Base-by-base conservation (phyloP, 2,329 filamentous ascomycete species). In the Hypoxylon sp. region DNA sequence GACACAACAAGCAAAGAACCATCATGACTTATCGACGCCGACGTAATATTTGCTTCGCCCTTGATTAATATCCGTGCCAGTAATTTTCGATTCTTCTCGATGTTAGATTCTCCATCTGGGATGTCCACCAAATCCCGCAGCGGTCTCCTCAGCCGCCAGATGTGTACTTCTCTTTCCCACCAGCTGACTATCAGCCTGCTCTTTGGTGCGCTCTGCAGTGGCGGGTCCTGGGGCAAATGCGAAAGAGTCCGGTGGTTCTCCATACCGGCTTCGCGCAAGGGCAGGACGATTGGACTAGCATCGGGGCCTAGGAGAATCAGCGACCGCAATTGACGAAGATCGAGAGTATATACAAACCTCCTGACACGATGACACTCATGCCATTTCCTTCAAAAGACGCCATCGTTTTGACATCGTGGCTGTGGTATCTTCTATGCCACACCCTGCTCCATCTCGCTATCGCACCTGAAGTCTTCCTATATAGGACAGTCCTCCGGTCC, bases 401-500 rank as follows among this genome's bases (percentile, higher is more conserved):
- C 88, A 98, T 92, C 0, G 93, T 88, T 81, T 98, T 98, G 74
- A 98, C 94, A 81, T 99, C 96, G 78, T 98, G 94, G 47, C 91
- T 88, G 76, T 99, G 96, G 75, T 95, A 94, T 75, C 93, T 87
- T 70, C 92, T 87, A 75, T 97, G 93, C 78, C 89, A 91, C n/a
- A 93, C 85, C 78, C 96, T 95, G 63, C 87, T 87, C 96, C 96
- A 99, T 75, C 90, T 87, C 56, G 85, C 83, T 63, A 85, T 85
- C 21, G 87, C 83, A 47, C 85, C 85, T 61, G 83, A 80, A 50
- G 85, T 84, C 71, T 90, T 88, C 77, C 90, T 91, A 81, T 96
- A 97, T 47, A 95, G 83, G 5, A 94, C 91, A 1, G 96, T 96
- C 68, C 91, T 88, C 71, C 93, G 90, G 77, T 99, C 96, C 84